Base-by-base conservation (phyloP, 2,329 filamentous ascomycete genomes). In the Hymenoscyphus albidus region DNA sequence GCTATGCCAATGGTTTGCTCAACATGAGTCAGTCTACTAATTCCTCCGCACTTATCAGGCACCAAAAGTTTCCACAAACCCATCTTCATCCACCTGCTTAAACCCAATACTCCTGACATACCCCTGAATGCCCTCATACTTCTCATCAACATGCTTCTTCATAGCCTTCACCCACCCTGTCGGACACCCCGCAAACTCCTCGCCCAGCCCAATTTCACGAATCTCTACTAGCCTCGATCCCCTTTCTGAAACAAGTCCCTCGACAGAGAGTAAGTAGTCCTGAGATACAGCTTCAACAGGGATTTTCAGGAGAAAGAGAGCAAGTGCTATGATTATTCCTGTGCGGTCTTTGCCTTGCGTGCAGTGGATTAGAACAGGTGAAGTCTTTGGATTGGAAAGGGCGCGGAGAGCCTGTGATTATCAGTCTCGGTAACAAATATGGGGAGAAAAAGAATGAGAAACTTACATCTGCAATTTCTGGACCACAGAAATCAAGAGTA, bases 321-420 rank as follows among this genome's bases (percentile, higher is more conserved):
- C 76, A 3, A 96, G 79, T 51, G 89, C 79, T 5, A 92, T 80
- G 12, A 91, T 80, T 13, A 96, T 79, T 0, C 93, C 93, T 1
- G 87, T 93, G 1, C 93, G 85, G 73, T 96, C 93, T 75, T 96
- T 97, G 64, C 93, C 93, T 72, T 96, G 92, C 0, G 92, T 95
- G 76, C 93, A 97, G 76, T 96, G 92, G 2, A 95, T 78, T 7
- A 96, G 74, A 0, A 88, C 76, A 0, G 92, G 92, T 68, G 87
- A 86, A 16, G 80, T 81, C 0, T 75, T 70, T 2, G 79, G 74
- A 0, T 81, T 74, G 10, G 81, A 77, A 31, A 86, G 76, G 6
- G 84, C 75, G 7, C 78, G 76, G 44, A 88, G 82, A 35, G 83
- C 77, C 71, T 80, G 63, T 16, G 12, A 66, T 40, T 39, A 31